A percentile compares a stretch with the other conserved stretches of the same genome.
These are phyloP conservation scores for Syzygium malaccense DNA, from an alignment of 441 rosid genomes.

Conservation along the genomic window DNA sequence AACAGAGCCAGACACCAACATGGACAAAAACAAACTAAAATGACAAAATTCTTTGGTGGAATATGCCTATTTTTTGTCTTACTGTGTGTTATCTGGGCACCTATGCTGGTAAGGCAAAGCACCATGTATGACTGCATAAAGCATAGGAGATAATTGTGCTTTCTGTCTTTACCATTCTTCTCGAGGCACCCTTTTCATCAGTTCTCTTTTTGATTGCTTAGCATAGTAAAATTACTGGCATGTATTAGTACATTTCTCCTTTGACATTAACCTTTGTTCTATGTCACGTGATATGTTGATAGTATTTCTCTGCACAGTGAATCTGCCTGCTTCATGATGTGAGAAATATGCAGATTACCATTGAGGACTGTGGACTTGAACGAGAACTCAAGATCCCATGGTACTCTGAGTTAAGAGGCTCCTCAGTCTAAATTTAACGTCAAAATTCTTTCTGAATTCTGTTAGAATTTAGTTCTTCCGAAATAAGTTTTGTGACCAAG, in stretches of 20 bases:
- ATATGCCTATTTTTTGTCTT: constrained; percentile 91
- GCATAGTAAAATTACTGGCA: not conserved
- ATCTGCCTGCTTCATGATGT: not conserved
- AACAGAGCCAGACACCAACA: constrained; percentile 83
- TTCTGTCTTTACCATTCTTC: not conserved
- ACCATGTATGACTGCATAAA: not conserved
- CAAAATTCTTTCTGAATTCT: not conserved
- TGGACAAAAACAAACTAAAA: constrained; percentile 88
- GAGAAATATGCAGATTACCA: not conserved
- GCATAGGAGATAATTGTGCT: not conserved
- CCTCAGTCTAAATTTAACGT: not conserved
- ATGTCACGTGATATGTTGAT: not conserved
- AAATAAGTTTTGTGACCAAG: not conserved
- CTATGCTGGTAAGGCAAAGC: constrained; percentile 87
- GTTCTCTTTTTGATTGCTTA: not conserved
- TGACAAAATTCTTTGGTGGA: constrained; percentile 97
- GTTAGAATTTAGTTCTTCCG: not conserved
- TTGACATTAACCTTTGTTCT: not conserved
- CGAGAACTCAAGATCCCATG: not conserved
- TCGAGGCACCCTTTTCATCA: not conserved
- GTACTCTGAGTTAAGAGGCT: not conserved
- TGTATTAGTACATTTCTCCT: not conserved
- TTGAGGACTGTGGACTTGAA: not conserved
- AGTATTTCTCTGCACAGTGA: not conserved
- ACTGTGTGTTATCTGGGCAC: constrained; percentile 96